Evolutionary conservation across 1,139 yeast species (phyloP), one percentile per base, ranked within the genome.

Genomic region (Hanseniaspora sp.): DNA sequence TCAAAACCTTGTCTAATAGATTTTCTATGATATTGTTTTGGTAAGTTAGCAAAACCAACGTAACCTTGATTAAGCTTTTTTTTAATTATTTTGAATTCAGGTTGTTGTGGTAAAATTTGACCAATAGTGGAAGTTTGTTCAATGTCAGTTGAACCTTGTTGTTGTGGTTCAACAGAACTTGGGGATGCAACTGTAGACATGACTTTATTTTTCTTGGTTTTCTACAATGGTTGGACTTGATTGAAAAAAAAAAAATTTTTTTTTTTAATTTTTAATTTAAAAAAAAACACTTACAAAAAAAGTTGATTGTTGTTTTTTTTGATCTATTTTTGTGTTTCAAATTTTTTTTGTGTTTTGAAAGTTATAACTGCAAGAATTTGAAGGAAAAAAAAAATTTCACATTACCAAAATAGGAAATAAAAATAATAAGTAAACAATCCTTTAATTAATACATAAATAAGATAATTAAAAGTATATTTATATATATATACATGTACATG

Each of bases 1-100:
- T 75, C 78, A 76, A 92, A 94, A n/a, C 98, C 99, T 68, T 92
- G 80, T 71, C 92, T 83, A 60, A 90, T 82, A 6, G 95, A 83
- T 70, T 86, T 88, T 71, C 96, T 81, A 72, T 92, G 97, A 96
- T 97, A 92, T 74, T 94, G 99, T 69, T 90, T 92, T 57, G 99
- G 99, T 65, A 94, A 77, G 71, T 90, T 94, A 62, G 97, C 96
- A 71, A 94, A 92, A 4, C 99, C 99, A 57, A 94, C 98, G 68
- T 84, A 90, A 7, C 95, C 95, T 51, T 51, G 54, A 61, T 82
- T 85, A 62, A 90, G 79, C 65, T 86, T 86, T 62, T 95, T 82
- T 63, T 84, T 83, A 63, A 87, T 80, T 58, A 87, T 74, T 64
- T 74, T 74, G 56, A 71, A 61, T 49, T 70, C 71, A 29, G 72